Evolutionary conservation across 345 rosid species (phyloP).

Genomic region (Lepidium sativum): DNA sequence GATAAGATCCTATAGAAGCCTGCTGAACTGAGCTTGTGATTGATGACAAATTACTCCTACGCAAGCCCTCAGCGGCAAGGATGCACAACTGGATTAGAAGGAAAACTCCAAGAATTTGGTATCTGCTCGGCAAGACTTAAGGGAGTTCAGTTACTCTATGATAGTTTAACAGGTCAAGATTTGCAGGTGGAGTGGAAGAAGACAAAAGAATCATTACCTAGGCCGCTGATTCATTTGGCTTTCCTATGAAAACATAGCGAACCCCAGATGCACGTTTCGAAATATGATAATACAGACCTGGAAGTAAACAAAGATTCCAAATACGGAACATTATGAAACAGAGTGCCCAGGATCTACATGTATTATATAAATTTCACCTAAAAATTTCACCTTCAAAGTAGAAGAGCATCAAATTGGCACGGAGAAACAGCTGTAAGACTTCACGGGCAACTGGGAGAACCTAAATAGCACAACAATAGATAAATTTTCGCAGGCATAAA

Average conservation of each 20-base stretch:
- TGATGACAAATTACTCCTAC: constrained; percentile 76
- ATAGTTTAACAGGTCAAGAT: neutral
- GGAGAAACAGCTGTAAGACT: constrained; percentile 67
- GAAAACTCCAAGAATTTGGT: constrained; percentile 86
- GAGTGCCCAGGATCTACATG: neutral
- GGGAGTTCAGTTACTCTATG: constrained; percentile 5
- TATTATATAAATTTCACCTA: neutral
- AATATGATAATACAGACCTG: constrained; percentile 89
- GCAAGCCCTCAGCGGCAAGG: constrained; percentile 79
- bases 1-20: constrained; percentile 49
- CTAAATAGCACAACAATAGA: constrained; percentile 29
- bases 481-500: neutral
- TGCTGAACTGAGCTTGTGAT: constrained; percentile 74
- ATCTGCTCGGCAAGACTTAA: constrained; percentile 40
- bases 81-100: constrained; percentile 86
- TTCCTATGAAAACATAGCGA: constrained; percentile 83
- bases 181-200: neutral
- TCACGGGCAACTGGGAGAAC: constrained; percentile 76
- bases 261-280: constrained; percentile 84
- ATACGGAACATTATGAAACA: neutral
- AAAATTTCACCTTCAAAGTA: constrained; percentile 78
- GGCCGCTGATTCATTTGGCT: constrained; percentile 92
- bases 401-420: constrained; percentile 91
- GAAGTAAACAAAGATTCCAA: neutral
- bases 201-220: constrained; percentile 38